Conservation (phyloP, 495 filamentous ascomycete genomes). For the Aspergillus panamensis region DNA sequence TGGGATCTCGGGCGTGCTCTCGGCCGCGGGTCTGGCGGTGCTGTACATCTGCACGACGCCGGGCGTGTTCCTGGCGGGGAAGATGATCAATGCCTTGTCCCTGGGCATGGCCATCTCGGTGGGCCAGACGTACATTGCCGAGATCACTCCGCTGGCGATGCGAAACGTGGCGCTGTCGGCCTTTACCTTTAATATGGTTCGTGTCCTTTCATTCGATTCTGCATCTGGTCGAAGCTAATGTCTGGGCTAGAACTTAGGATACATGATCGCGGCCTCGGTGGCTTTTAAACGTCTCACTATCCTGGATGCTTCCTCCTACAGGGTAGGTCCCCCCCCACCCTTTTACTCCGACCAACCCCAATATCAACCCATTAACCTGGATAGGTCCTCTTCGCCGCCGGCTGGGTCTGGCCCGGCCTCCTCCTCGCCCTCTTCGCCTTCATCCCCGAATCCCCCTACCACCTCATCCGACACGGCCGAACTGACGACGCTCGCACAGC, state of each 20-base stretch:
- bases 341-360: not conserved
- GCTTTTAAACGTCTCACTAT: constrained; percentile 16
- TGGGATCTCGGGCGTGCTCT: constrained; percentile 17
- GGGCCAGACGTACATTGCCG: constrained; percentile 29
- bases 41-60: constrained; percentile 18
- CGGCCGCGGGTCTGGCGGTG: constrained; percentile 23
- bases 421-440: constrained; percentile 4
- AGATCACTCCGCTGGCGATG: constrained; percentile 23
- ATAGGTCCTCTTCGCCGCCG: constrained; percentile 20
- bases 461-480: constrained; percentile 12
- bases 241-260: constrained; percentile 15
- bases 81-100: constrained; percentile 25
- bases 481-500: constrained; percentile 9
- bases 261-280: constrained; percentile 18
- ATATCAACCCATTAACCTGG: not conserved
- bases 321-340: constrained; percentile 1
- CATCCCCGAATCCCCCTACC: constrained; percentile 16
- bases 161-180: constrained; percentile 24
- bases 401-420: constrained; percentile 17
- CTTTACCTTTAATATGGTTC: constrained; percentile 23
- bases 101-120: constrained; percentile 22
- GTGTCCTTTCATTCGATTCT: not conserved
- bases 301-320: constrained; percentile 11
- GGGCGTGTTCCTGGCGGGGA: constrained; percentile 27
- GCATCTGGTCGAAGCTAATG: not conserved